Conservation (phyloP, 768 basidiomycete genomes). For the Lactifluus pinguis region DNA sequence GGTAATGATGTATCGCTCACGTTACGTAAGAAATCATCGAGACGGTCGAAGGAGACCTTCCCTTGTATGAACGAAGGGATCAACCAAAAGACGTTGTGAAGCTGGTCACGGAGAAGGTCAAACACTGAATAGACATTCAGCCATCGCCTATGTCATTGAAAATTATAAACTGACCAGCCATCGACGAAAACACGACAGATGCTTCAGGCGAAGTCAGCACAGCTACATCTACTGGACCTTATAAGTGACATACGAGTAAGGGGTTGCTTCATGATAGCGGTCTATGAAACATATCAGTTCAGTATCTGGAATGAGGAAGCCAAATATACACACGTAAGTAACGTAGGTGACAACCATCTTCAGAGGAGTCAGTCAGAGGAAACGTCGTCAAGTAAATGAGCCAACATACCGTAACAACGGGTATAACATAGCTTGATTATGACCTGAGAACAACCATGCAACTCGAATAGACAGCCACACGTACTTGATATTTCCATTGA, state of each 20-base stretch:
- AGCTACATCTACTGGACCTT: background rate
- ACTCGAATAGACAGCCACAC: background rate
- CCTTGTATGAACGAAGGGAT: conserved; percentile 23
- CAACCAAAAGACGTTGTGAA: conserved; percentile 22
- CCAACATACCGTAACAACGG: conserved; percentile 27
- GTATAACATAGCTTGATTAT: conserved; percentile 28
- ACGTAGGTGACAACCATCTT: conserved; percentile 31
- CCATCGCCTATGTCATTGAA: background rate
- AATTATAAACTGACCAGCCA: conserved; percentile 15
- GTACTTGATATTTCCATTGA: conserved; percentile 28
- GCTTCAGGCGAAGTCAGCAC: conserved; percentile 10
- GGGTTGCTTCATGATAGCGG: conserved; percentile 27
- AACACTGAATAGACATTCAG: conserved; percentile 26
- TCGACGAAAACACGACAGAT: conserved; percentile 25
- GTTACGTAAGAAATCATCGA: conserved; percentile 31
- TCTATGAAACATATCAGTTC: conserved; percentile 14
- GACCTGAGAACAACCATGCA: background rate
- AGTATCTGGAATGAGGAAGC: background rate
- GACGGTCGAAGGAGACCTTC: conserved; percentile 33
- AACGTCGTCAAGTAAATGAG: background rate
- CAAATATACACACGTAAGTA: conserved; percentile 21
- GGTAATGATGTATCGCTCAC: conserved; percentile 10
- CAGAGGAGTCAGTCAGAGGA: background rate
- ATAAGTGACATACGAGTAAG: conserved; percentile 23
- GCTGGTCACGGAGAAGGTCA: conserved; percentile 31